Evolutionary conservation across 345 rosid species (phyloP).

Genomic region (Heritiera fomes): DNA sequence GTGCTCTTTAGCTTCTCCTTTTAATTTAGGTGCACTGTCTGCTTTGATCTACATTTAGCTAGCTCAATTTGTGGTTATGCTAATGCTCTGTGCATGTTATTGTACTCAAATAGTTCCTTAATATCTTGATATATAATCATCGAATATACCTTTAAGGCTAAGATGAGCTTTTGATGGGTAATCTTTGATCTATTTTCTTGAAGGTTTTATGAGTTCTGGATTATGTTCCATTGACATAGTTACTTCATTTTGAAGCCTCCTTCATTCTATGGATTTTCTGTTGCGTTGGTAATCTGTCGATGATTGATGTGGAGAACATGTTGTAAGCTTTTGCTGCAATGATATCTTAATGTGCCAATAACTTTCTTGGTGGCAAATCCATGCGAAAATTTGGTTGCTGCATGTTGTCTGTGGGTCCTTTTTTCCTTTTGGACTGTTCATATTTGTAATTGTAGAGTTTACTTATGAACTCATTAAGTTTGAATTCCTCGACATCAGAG

Average conservation of each 20-base stretch:
- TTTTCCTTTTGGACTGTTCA: neutral
- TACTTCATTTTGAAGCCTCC: neutral
- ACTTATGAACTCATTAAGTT: neutral
- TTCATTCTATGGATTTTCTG: neutral
- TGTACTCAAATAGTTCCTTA: neutral
- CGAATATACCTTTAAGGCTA: constrained; percentile 2
- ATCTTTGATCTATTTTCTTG: neutral
- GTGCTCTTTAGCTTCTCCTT: neutral
- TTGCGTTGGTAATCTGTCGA: neutral
- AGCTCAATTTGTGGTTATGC: neutral
- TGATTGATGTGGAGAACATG: neutral
- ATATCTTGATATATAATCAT: neutral
- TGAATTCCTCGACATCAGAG: neutral
- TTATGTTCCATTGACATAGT: neutral
- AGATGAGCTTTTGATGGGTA: constrained; percentile 3
- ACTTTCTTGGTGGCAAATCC: neutral
- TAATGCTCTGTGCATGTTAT: neutral
- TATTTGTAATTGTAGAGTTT: neutral
- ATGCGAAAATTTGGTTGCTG: neutral
- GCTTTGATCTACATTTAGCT: neutral
- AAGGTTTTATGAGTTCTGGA: neutral
- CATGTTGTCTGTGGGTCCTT: neutral
- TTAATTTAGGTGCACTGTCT: neutral
- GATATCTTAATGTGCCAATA: neutral
- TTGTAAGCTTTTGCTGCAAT: neutral